Evolutionary conservation across 495 filamentous ascomycete genomes (phyloP).

Genomic region (Penicillium roqueforti): DNA sequence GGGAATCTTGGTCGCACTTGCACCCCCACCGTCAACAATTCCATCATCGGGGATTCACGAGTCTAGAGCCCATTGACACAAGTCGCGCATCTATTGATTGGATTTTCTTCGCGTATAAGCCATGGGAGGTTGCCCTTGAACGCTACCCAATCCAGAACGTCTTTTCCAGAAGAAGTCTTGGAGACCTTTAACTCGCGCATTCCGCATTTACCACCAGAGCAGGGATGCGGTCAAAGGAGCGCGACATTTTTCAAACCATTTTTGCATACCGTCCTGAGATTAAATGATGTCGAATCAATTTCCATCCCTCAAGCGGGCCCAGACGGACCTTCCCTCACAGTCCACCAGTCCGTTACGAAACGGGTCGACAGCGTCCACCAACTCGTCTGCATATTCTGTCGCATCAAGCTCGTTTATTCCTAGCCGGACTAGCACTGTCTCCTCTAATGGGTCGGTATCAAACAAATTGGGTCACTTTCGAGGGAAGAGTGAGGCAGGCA

Average conservation of each 20-base stretch:
- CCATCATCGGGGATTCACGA: slow-evolving; percentile 15
- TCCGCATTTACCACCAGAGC: slow-evolving; percentile 33
- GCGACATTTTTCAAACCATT: slow-evolving; percentile 23
- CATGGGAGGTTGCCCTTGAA: slow-evolving; percentile 24
- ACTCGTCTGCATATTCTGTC: slow-evolving; percentile 72
- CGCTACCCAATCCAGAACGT: slow-evolving; percentile 5
- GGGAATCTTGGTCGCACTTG: slow-evolving; percentile 31
- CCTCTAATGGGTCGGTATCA: slow-evolving; percentile 68
- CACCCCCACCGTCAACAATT: slow-evolving; percentile 29
- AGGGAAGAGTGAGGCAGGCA: slow-evolving; percentile 67
- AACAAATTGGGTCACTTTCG: slow-evolving; percentile 59
- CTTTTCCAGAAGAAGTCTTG: background rate
- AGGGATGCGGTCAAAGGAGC: slow-evolving; percentile 44
- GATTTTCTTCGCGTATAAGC: background rate
- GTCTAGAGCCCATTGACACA: background rate
- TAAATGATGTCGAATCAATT: slow-evolving; percentile 40
- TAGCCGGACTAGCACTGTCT: slow-evolving; percentile 70
- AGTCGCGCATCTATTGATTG: background rate
- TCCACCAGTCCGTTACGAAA: slow-evolving; percentile 63
- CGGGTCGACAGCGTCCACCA: slow-evolving; percentile 72
- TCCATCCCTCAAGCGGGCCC: slow-evolving; percentile 54
- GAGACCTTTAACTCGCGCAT: slow-evolving; percentile 11
- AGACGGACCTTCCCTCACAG: slow-evolving; percentile 58
- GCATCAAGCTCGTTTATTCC: slow-evolving; percentile 61
- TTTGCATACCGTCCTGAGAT: slow-evolving; percentile 28